phyloP scores from a whole-genome alignment of 495 filamentous ascomycete species.

The Hamigera avellanea region DNA sequence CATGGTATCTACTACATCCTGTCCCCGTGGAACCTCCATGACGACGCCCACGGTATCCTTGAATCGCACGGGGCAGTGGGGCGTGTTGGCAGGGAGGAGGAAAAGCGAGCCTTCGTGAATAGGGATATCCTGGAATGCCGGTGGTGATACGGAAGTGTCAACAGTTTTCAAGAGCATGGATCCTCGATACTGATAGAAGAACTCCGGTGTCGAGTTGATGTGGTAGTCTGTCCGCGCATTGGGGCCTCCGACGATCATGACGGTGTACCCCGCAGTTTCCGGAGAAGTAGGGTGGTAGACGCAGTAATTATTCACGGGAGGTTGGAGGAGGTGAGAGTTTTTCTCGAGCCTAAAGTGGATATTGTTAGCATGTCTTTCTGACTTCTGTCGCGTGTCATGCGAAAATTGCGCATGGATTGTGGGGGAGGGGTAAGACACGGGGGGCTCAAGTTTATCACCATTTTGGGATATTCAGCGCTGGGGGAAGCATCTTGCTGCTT shows the following conservation, averaged over 20 bases:
- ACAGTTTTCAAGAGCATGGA: conserved; percentile 91
- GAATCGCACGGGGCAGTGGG: conserved; percentile 70
- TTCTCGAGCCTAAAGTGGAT: conserved; percentile 61
- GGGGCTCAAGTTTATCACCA: conserved; percentile 56
- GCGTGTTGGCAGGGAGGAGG: conserved; percentile 79
- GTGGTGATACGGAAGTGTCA: conserved; percentile 39
- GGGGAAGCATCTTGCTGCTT: conserved; percentile 26
- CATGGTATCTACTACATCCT: conserved; percentile 61
- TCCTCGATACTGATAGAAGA: conserved; percentile 94
- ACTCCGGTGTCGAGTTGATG: conserved; percentile 93
- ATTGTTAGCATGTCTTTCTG: background rate
- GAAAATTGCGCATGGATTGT: no score
- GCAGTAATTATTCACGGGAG: conserved; percentile 95
- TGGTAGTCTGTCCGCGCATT: conserved; percentile 97
- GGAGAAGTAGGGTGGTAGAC: conserved; percentile 59
- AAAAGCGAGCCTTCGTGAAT: conserved; percentile 94
- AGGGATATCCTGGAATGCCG: conserved; percentile 65
- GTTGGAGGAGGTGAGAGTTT: conserved; percentile 87
- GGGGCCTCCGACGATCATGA: conserved; percentile 85
- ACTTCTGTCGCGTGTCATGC: no score
- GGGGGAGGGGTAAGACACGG: background rate
- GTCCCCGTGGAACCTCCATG: conserved; percentile 73
- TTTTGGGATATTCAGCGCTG: conserved; percentile 66
- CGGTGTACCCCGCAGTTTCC: conserved; percentile 32
- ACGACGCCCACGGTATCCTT: conserved; percentile 70